Conservation (phyloP, 1,139 yeast species). For the Scheffersomyces lignicola region DNA sequence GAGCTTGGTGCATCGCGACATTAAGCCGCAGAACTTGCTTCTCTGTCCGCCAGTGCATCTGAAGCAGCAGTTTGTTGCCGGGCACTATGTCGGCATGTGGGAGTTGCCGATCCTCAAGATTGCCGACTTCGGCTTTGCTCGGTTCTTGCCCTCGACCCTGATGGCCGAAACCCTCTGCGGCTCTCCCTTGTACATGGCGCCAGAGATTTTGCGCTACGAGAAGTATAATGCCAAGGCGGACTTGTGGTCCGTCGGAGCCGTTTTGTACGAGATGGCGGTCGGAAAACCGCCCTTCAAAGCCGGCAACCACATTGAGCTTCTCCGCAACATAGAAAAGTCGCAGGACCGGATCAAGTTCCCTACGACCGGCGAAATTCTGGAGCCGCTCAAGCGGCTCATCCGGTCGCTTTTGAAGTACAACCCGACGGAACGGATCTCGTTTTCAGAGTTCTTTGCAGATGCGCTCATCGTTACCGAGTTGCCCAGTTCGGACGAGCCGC, state of each 20-base stretch:
- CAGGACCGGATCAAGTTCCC: slow-evolving; percentile 81
- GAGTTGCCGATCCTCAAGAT: slow-evolving; percentile 87
- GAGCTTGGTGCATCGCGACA: slow-evolving; percentile 89
- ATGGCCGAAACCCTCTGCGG: slow-evolving; percentile 98
- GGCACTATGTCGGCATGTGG: slow-evolving; percentile 74
- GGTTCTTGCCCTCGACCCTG: slow-evolving; percentile 87
- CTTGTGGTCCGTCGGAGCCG: slow-evolving; percentile 98
- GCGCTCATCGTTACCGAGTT: slow-evolving; percentile 51
- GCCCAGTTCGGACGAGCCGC: slow-evolving; percentile 51
- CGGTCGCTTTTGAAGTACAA: slow-evolving; percentile 75
- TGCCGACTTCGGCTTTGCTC: slow-evolving; percentile 97
- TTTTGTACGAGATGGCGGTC: slow-evolving; percentile 88
- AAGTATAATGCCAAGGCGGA: slow-evolving; percentile 97
- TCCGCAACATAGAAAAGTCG: slow-evolving; percentile 79
- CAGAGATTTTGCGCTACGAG: slow-evolving; percentile 90
- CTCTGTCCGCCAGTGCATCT: slow-evolving; percentile 74
- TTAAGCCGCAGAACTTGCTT: slow-evolving; percentile 88
- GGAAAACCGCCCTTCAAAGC: slow-evolving; percentile 97
- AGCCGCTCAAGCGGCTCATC: slow-evolving; percentile 67
- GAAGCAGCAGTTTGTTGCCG: slow-evolving; percentile 53
- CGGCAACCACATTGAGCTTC: slow-evolving; percentile 83
- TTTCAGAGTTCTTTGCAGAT: slow-evolving; percentile 79
- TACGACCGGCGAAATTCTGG: slow-evolving; percentile 55
- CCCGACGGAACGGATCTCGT: slow-evolving; percentile 86
- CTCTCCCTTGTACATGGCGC: slow-evolving; percentile 97